Evolutionary conservation across 106 monocot genomes (phyloP).

Genomic region (Triglochin maritima): DNA sequence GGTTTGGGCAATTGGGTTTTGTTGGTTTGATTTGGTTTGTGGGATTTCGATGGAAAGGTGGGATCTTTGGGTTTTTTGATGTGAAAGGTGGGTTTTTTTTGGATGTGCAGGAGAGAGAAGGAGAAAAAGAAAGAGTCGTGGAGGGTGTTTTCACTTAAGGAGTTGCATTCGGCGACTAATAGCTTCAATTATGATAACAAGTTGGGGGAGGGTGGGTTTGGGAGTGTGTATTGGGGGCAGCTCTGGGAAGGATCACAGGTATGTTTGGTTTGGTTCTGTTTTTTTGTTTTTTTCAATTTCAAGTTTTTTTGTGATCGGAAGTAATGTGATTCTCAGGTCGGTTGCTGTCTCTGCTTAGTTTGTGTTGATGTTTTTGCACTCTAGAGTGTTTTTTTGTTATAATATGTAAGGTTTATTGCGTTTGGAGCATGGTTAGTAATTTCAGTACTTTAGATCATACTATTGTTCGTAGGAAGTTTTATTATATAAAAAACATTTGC

Average conservation of each 20-base stretch:
- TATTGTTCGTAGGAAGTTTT: no score
- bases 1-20: not conserved
- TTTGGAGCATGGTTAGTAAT: no score
- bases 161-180: slow-evolving; percentile 51
- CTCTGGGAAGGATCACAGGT: slow-evolving; percentile 61
- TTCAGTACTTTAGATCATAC: no score
- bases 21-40: not conserved
- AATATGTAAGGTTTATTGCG: no score
- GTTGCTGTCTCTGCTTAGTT: no score
- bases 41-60: not conserved
- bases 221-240: slow-evolving; percentile 71
- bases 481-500: no score
- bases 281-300: not conserved
- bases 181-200: slow-evolving; percentile 70
- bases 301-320: no score
- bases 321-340: no score
- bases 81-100: not conserved
- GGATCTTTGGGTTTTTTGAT: not conserved
- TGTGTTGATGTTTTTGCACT: no score
- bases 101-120: slow-evolving; percentile 9
- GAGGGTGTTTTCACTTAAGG: slow-evolving; percentile 60
- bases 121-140: slow-evolving; percentile 14
- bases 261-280: not conserved
- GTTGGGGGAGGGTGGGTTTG: slow-evolving; percentile 53
- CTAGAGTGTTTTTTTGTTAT: no score